These are phyloP conservation scores for Blastobotrys parvus DNA, from an alignment of 805 yeast genomes.

Conservation along the genomic window DNA sequence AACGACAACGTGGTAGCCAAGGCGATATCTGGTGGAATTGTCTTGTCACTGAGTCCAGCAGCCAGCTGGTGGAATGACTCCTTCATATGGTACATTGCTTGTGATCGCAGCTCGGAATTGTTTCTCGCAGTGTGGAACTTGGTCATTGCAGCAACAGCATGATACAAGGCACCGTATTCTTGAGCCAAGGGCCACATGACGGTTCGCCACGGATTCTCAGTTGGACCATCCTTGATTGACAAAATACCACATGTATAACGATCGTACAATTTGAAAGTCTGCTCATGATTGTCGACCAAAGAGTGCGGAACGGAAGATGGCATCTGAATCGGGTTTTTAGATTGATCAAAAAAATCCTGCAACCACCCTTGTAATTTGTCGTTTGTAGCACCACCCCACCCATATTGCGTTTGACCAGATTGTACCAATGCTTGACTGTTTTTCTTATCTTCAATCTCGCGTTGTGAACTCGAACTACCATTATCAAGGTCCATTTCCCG, in stretches of 20 bases:
- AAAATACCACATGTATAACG: conserved; percentile 41
- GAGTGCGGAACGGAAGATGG: background rate
- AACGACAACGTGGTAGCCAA: conserved; percentile 55
- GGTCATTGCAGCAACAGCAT: conserved; percentile 61
- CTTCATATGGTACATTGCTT: conserved; percentile 52
- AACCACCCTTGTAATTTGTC: background rate
- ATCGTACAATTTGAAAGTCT: conserved; percentile 32
- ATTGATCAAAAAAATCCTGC: background rate
- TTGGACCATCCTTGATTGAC: conserved; percentile 56
- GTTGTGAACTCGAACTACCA: too few relatives aligned
- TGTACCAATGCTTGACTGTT: background rate
- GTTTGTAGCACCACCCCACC: background rate
- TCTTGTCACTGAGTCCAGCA: conserved; percentile 39
- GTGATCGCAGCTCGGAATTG: conserved; percentile 36
- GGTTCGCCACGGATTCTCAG: conserved; percentile 65
- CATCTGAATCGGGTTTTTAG: background rate
- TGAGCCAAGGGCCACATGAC: conserved; percentile 48
- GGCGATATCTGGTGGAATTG: conserved; percentile 56
- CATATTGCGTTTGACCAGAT: background rate
- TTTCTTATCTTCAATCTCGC: background rate
- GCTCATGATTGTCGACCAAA: conserved; percentile 11
- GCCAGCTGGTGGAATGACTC: conserved; percentile 52
- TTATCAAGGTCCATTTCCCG: background rate
- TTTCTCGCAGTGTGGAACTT: conserved; percentile 48
- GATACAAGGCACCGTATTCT: conserved; percentile 48